Evolutionary conservation across 2,329 filamentous ascomycete genomes (phyloP).

Genomic region (Parascedosporium putredinis): DNA sequence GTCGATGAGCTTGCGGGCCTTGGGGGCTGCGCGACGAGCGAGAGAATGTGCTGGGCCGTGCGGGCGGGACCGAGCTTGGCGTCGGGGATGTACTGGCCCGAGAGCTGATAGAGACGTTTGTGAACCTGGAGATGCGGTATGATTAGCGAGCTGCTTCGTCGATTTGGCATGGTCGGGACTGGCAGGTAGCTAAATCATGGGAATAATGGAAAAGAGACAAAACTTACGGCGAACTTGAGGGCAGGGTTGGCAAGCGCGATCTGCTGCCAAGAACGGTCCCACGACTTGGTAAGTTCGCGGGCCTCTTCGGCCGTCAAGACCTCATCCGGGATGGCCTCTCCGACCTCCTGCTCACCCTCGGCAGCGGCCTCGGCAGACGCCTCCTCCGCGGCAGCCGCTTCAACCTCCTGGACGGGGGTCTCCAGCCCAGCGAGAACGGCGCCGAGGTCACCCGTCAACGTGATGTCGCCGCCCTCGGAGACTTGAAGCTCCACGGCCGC

Average conservation of each 20-base stretch:
- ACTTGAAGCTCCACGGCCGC: conserved; percentile 28
- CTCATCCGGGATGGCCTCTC: neutral
- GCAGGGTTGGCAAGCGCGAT: conserved; percentile 44
- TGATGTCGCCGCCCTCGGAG: conserved; percentile 26
- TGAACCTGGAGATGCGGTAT: conserved; percentile 46
- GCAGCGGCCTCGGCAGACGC: conserved; percentile 15
- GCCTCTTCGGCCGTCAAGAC: conserved; percentile 28
- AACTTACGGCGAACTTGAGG: conserved; percentile 65
- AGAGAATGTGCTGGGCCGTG: conserved; percentile 44
- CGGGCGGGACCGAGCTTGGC: conserved; percentile 46
- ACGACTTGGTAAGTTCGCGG: conserved; percentile 29
- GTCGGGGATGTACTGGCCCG: conserved; percentile 67
- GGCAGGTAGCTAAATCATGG: too few relatives aligned
- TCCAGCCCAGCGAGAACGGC: conserved; percentile 23
- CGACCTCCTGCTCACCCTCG: conserved; percentile 17
- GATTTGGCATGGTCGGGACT: too few relatives aligned
- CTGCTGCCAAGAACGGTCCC: conserved; percentile 47
- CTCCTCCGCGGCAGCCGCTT: neutral
- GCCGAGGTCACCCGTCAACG: conserved; percentile 26
- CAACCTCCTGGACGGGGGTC: conserved; percentile 11
- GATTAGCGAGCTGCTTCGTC: too few relatives aligned
- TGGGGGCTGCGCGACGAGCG: conserved; percentile 41
- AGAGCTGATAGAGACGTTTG: conserved; percentile 73
- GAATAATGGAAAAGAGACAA: neutral
- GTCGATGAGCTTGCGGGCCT: conserved; percentile 53